Evolutionary conservation across 2,329 filamentous ascomycete species (phyloP), one percentile per base, ranked within the genome.

Genomic region (Xylaria sp.): DNA sequence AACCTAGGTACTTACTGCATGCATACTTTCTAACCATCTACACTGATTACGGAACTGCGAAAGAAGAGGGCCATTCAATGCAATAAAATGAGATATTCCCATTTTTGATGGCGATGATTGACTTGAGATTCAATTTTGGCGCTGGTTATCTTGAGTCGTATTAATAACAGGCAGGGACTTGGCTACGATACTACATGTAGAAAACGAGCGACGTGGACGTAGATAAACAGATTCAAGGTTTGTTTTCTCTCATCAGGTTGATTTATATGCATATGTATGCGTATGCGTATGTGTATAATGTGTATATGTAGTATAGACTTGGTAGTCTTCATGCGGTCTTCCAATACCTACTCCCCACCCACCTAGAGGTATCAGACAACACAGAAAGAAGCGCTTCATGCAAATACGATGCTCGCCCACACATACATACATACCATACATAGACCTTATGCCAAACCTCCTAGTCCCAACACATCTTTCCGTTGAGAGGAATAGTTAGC

Each of bases 241-340:
- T 35, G 10, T 35, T 32, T 32, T 35, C 32, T 35, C 32, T 35
- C 29, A 27, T 50, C 32, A 27, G 10, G 4, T 57, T 50, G 5
- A 66, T 51, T 61, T 29, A 60, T 53, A 6, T 60, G 23, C 60
- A 50, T 61, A 60, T 47, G 27, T 66, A 40, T 35, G 18, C 60
- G 42, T 61, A 60, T 47, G 27, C 61, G 29, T 35, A 21, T 65
- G 13, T 35, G 47, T 53, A 3, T 61, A 32, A n/a, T n/a, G n/a
- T n/a, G n/a, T 61, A 44, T 62, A 57, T 48, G 40, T 57, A 50
- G 18, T 48, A 35, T 8, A 6, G 8, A 6, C 35, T n/a, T 27
- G 10, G 47, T 54, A 60, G 42, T 35, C n/a, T 44, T 32, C 48
- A 8, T 37, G n/a, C 42, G 8, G 35, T 35, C 32, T 40, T 44